Evolutionary conservation across 2,329 filamentous ascomycete species (phyloP), one percentile per base, ranked within the genome.

Genomic region (Paecilomyces formosus): DNA sequence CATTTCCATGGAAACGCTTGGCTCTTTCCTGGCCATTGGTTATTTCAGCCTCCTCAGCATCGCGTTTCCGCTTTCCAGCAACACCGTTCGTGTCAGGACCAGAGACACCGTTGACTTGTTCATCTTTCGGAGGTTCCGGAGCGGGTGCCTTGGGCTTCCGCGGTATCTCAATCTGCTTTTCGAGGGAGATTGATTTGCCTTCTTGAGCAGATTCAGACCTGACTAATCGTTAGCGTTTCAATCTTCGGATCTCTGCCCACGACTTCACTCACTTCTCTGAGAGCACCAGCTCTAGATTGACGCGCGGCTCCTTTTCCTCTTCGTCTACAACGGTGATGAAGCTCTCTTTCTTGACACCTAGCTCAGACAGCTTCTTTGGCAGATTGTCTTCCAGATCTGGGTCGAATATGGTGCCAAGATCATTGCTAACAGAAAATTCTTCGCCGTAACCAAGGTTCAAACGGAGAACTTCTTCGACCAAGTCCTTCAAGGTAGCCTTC

Each of bases 351-450:
- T 83, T 83, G 65, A 97, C 84, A 11, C 88, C 89, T 8, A 97
- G 81, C 21, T 96, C 89, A 26, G 75, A 80, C 55, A 99, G 81
- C 61, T 88, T 92, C 78, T 91, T 95, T 1, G 80, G 74, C 0
- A 97, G 78, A 66, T 97, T 95, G 58, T 95, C 90, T 3, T 90
- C 90, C 67, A 96, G 85, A 58, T 97, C 94, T 0, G 87, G 84
- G 67, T 97, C 94, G 67, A 96, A 97, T 50, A 97, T 81, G n/a
- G 92, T 80, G 55, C 88, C 88, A 9, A 83, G 79, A 6, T 91
- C 87, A 58, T 84, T 91, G 68, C 83, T 88, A 59, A 97, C 78
- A 3, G 87, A 88, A 63, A 97, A 85, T 56, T 96, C 92, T 59
- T 92, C 86, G 4, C 86, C 85, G 68, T 94, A 97, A 3, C 87